Base-by-base conservation (phyloP, 441 rosid species). In the Pelargonium myrrhifolium region DNA sequence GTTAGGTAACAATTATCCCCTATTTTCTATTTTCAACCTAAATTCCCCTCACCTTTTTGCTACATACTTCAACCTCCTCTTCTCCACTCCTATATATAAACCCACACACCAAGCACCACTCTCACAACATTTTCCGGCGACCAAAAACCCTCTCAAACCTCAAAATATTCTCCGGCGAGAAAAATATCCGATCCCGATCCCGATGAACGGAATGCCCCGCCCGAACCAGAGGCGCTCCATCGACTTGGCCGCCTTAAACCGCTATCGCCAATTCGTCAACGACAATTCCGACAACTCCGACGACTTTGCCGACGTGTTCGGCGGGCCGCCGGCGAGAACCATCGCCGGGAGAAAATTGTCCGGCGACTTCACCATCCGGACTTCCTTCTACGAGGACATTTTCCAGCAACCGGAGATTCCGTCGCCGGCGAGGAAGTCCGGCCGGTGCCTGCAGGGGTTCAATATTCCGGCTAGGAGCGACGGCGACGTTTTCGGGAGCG, bases 391-490 rank as follows among this genome's bases (percentile, higher is more conserved):
- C 20, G 56, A 49, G 4, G 53, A 47, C 4, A 12, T 47, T 14
- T 89, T 86, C 81, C 83, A 79, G 20, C 81, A 75, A 0, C 80
- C 81, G 3, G 89, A 79, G 4, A 22, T 47, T 5, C 31, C 12
- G 7, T 61, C 83, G 53, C 62, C 66, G 9, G 68, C 77, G n/a
- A 78, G 69, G 75, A 70, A 71, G 68, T 66, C 68, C 15, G 92
- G 96, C 1, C 75, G 88, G 58, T 82, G 72, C 71, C 64, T 92
- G 64, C 92, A 86, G 64, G 86, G 85, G 51, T 90, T 88, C 74
- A 78, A 85, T 75, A 93, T 87, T 56, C 93, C 97, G 8, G 79
- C 77, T 14, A 75, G 77, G 42, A 76, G 76, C 3, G 88, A 85
- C 71, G 74, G 83, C 68, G 95, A 87, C 1, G 85, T 90, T 1